phyloP scores from a whole-genome alignment of 2,329 filamentous ascomycete species.

The Tolypocladium ovalisporum region DNA sequence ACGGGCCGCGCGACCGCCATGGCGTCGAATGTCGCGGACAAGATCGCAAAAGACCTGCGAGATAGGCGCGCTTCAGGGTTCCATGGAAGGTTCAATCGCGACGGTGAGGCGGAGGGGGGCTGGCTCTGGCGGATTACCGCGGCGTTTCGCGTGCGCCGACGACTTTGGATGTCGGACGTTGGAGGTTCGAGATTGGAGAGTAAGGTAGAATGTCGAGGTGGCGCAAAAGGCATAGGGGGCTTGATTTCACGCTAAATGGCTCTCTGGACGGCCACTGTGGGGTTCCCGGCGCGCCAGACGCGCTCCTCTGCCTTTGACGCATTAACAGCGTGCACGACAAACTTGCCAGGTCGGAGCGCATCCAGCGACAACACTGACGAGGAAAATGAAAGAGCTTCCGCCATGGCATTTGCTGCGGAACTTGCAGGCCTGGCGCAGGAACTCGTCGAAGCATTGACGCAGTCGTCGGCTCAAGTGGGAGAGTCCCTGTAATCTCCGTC shows the following conservation, averaged over 20 bases:
- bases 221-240: neutral
- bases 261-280: neutral
- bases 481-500: neutral
- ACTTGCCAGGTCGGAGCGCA: neutral
- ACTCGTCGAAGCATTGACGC: slow-evolving; percentile 54
- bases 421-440: slow-evolving; percentile 57
- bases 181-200: neutral
- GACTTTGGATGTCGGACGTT: neutral
- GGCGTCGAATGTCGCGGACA: slow-evolving; percentile 16
- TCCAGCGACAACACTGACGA: neutral
- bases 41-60: neutral
- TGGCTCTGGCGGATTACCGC: neutral
- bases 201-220: neutral
- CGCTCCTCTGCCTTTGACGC: neutral
- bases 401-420: slow-evolving; percentile 61
- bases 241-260: neutral
- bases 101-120: neutral
- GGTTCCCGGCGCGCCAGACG: neutral
- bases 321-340: neutral
- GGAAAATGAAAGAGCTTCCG: neutral
- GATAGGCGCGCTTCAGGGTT: neutral
- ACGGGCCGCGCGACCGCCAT: slow-evolving; percentile 86
- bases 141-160: neutral
- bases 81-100: slow-evolving; percentile 1
- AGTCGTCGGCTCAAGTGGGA: slow-evolving; percentile 40